phyloP scores from a whole-genome alignment of 2,329 filamentous ascomycete species.

The Oidium heveae region DNA sequence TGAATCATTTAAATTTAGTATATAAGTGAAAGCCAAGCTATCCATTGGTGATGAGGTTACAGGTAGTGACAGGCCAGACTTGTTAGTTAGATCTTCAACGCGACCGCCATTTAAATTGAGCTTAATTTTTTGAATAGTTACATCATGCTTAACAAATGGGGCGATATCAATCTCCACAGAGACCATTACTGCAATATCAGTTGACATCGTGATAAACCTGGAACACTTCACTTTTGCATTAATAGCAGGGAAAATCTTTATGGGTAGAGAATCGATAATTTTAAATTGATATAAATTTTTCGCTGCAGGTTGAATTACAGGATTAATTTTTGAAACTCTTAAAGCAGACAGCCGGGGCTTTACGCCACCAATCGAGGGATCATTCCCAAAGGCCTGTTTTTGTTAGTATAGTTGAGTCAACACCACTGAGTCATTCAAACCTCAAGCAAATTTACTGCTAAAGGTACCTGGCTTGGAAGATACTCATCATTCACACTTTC shows the following conservation, averaged over 20 bases:
- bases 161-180: slow-evolving; percentile 53
- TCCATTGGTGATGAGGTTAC: slow-evolving; percentile 43
- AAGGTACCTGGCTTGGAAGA: too few species aligned
- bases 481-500: too few species aligned
- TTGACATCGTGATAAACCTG: slow-evolving; percentile 29
- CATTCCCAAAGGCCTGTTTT: too few species aligned
- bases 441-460: too few species aligned
- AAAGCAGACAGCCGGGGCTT: too few species aligned
- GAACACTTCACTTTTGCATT: slow-evolving; percentile 53
- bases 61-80: slow-evolving; percentile 25
- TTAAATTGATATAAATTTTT: too few species aligned
- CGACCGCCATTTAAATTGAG: slow-evolving; percentile 31
- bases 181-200: slow-evolving; percentile 34
- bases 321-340: too few species aligned
- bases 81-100: slow-evolving; percentile 29
- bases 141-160: slow-evolving; percentile 38
- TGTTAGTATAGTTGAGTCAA: too few species aligned
- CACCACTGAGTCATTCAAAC: too few species aligned
- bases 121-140: slow-evolving; percentile 32
- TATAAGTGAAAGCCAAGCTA: slow-evolving; percentile 51
- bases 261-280: too few species aligned
- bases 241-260: slow-evolving; percentile 41
- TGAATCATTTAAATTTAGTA: slow-evolving; percentile 23
- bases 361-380: too few species aligned
- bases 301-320: too few species aligned